phyloP scores from a whole-genome alignment of 2,329 filamentous ascomycete species.

The Phaeomoniella chlamydospora region DNA sequence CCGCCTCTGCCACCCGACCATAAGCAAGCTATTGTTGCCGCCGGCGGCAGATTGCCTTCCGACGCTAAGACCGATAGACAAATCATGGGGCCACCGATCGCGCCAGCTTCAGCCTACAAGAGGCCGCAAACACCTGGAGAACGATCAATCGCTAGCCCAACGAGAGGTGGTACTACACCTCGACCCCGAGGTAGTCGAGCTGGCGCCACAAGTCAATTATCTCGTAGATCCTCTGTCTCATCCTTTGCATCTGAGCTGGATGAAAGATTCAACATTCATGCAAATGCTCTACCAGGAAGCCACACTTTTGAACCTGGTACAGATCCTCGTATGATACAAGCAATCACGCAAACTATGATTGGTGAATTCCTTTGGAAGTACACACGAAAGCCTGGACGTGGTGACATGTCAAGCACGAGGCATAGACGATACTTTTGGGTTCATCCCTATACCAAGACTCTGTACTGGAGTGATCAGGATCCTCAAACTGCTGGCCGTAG shows the following conservation, averaged over 20 bases:
- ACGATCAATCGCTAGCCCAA: conserved; percentile 25
- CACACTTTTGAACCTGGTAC: conserved; percentile 56
- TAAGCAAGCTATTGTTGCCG: conserved; percentile 70
- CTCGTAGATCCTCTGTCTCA: conserved; percentile 73
- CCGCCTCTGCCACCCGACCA: conserved; percentile 75
- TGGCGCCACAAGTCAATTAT: conserved; percentile 22
- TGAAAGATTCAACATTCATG: conserved; percentile 67
- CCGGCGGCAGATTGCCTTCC: conserved; percentile 40
- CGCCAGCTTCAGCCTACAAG: conserved; percentile 63
- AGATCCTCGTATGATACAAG: conserved; percentile 96
- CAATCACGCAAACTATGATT: conserved; percentile 99
- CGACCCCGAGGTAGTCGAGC: conserved; percentile 24
- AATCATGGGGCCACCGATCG: conserved; percentile 69
- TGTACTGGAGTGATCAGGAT: conserved; percentile 93
- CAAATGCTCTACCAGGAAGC: conserved; percentile 37
- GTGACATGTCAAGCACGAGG: conserved; percentile 73
- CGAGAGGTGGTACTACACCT: conserved; percentile 46
- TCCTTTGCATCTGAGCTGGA: conserved; percentile 94
- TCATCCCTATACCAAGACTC: conserved; percentile 85
- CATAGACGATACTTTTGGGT: conserved; percentile 98
- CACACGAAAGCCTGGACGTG: conserved; percentile 83
- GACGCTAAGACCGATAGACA: conserved; percentile 20
- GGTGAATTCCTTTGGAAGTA: conserved; percentile 99
- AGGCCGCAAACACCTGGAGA: conserved; percentile 50
- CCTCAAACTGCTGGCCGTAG: conserved; percentile 63